A percentile compares a stretch with the other conserved stretches of the same genome.
phyloP scores from a whole-genome alignment of 139 green algal genomes.

The Spirogloea muscicola region DNA sequence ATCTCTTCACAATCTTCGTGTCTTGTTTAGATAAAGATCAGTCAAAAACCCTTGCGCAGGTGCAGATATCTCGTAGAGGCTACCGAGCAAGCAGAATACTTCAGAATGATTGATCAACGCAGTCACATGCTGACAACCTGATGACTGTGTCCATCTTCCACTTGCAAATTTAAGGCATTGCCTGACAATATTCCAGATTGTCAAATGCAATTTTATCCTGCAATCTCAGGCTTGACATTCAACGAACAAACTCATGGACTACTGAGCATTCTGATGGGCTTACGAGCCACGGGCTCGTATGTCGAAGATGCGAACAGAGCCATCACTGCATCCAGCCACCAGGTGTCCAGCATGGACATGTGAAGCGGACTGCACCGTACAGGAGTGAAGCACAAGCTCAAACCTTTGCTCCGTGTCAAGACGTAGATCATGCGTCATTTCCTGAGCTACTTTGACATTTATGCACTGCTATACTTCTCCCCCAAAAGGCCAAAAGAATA shows the following conservation, averaged over 20 bases:
- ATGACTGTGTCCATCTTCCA: background rate
- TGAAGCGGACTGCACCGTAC: constrained; percentile 13
- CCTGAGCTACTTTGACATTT: too few relatives aligned
- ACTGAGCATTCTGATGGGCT: background rate
- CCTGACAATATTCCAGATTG: background rate
- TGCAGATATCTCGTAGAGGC: background rate
- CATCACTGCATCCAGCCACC: constrained; percentile 24
- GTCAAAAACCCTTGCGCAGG: constrained; percentile 4
- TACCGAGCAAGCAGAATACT: background rate
- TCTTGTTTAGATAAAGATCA: background rate
- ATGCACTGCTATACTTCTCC: too few relatives aligned
- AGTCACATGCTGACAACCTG: background rate
- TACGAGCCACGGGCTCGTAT: constrained; percentile 20
- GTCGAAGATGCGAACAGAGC: constrained; percentile 29
- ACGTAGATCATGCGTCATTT: background rate
- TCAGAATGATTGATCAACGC: background rate
- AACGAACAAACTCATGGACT: background rate
- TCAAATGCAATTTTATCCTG: background rate
- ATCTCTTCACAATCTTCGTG: background rate
- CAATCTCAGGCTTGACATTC: background rate
- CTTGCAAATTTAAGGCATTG: background rate
- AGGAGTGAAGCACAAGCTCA: background rate
- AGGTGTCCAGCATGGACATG: constrained; percentile 19
- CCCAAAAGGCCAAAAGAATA: too few relatives aligned
- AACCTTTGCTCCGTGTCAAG: background rate